These are phyloP conservation scores for Nothopassalora personata DNA, from an alignment of 2,329 filamentous ascomycete genomes.

Conservation along the genomic window DNA sequence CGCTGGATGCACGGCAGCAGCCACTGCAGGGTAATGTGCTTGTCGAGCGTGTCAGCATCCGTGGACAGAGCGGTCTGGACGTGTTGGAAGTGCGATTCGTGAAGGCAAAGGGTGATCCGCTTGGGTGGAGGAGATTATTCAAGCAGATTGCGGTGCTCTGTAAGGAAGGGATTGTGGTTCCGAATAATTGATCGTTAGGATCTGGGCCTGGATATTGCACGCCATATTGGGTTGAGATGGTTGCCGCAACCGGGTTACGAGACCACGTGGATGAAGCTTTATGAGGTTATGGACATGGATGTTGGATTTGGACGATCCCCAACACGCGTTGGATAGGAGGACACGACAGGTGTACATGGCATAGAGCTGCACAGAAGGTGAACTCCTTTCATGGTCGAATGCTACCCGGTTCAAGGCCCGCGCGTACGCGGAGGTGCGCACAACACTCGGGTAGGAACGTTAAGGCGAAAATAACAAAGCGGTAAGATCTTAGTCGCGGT, in stretches of 20 bases:
- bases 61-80: slow-evolving; percentile 39
- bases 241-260: neutral
- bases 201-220: neutral
- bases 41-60: slow-evolving; percentile 59
- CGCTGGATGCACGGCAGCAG: slow-evolving; percentile 67
- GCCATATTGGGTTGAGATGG: neutral
- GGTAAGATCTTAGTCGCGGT: no score
- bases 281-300: neutral
- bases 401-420: no score
- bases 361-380: neutral
- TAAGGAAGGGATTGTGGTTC: slow-evolving; percentile 65
- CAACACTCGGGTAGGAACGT: no score
- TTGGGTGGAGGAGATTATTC: slow-evolving; percentile 96
- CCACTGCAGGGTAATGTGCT: slow-evolving; percentile 69
- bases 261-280: neutral
- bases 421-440: no score
- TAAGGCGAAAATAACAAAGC: no score
- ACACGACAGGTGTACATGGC: neutral
- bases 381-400: no score
- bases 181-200: neutral
- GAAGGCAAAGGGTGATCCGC: slow-evolving; percentile 89
- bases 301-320: neutral
- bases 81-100: slow-evolving; percentile 83
- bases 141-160: slow-evolving; percentile 89
- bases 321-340: neutral